phyloP scores from a whole-genome alignment of 1,139 yeast species.

The Lipomyces yarrowii region DNA sequence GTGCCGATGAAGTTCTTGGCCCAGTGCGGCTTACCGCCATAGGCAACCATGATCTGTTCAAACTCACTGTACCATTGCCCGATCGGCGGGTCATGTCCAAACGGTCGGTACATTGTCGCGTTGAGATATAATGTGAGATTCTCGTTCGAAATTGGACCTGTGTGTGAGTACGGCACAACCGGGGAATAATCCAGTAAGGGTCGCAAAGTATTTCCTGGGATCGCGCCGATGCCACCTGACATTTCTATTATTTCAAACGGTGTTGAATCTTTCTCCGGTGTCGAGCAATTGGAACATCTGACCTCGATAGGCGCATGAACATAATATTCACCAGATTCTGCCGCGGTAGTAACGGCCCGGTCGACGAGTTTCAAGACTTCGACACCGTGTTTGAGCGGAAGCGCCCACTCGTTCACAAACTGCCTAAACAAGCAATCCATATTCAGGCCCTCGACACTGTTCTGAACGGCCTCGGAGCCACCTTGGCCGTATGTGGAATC shows the following conservation, averaged over 20 bases:
- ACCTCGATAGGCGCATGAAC: constrained; percentile 97
- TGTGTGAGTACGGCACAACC: constrained; percentile 54
- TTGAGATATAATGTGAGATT: constrained; percentile 85
- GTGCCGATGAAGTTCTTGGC: constrained; percentile 94
- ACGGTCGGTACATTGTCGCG: constrained; percentile 96
- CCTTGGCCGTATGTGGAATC: constrained; percentile 63
- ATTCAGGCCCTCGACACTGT: constrained; percentile 80
- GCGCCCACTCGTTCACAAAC: constrained; percentile 95
- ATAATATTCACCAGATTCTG: constrained; percentile 60
- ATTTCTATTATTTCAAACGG: constrained; percentile 19
- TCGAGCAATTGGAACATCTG: constrained; percentile 84
- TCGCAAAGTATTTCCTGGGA: constrained; percentile 79
- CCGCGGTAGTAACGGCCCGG: constrained; percentile 63
- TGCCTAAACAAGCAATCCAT: constrained; percentile 96
- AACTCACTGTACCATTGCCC: constrained; percentile 82
- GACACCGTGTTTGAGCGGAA: constrained; percentile 79
- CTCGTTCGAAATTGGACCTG: constrained; percentile 61
- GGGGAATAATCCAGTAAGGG: constrained; percentile 86
- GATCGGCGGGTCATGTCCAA: constrained; percentile 70
- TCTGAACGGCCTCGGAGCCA: constrained; percentile 71
- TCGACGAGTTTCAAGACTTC: constrained; percentile 68
- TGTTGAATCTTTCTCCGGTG: constrained; percentile 45
- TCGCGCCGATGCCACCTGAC: constrained; percentile 56
- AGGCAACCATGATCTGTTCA: constrained; percentile 72
- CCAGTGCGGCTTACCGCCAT: constrained; percentile 97